Evolutionary conservation across 768 basidiomycete species (phyloP).

Genomic region (Trametes elegans): DNA sequence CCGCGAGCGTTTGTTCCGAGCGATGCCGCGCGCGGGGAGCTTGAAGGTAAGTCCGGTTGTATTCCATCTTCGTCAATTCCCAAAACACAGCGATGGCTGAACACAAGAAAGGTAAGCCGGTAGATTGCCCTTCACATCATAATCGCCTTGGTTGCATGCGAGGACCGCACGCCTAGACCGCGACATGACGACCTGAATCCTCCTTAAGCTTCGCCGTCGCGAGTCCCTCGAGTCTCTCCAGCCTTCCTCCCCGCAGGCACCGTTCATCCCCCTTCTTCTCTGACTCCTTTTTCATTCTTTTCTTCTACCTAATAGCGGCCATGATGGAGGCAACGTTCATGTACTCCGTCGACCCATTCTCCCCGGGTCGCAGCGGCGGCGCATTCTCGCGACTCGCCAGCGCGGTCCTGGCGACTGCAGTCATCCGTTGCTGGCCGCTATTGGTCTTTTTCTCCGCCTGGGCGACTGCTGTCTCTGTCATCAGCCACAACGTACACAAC

Average conservation of each 20-base stretch:
- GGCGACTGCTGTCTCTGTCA: constrained; percentile 55
- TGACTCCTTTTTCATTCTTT: background rate
- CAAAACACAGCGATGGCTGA: background rate
- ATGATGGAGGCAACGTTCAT: constrained; percentile 20
- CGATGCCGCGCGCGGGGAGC: background rate
- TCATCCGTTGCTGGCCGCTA: constrained; percentile 66
- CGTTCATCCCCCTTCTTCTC: background rate
- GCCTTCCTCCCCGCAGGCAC: background rate
- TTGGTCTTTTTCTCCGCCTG: constrained; percentile 63
- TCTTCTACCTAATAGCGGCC: background rate
- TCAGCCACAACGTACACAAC: constrained; percentile 45
- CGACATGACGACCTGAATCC: background rate
- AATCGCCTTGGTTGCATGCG: background rate
- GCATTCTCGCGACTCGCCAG: constrained; percentile 20
- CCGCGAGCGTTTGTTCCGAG: background rate
- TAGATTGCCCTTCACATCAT: too few relatives aligned
- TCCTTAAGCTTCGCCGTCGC: background rate
- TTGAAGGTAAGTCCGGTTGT: background rate
- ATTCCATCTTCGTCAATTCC: too few relatives aligned
- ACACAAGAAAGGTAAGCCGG: constrained; percentile 4
- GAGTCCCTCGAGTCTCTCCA: background rate
- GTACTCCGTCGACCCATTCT: constrained; percentile 24
- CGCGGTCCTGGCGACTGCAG: constrained; percentile 37
- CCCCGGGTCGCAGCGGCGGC: constrained; percentile 5
- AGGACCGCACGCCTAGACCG: background rate